Evolutionary conservation across 495 filamentous ascomycete species (phyloP).

Genomic region (Aspergillus sclerotiicarbonarius): DNA sequence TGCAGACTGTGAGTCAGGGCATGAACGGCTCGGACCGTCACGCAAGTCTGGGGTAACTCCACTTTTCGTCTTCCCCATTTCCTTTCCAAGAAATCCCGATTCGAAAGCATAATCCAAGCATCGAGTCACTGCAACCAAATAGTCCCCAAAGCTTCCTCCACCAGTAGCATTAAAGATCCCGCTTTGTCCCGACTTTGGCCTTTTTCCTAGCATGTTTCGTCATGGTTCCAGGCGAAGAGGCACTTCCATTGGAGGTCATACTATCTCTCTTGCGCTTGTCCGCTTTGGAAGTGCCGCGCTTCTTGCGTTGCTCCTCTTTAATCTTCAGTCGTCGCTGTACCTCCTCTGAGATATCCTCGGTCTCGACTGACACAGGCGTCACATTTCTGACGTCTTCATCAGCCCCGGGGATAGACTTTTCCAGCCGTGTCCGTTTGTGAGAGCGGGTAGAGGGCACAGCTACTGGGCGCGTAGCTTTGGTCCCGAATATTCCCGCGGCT

Average conservation of each 20-base stretch:
- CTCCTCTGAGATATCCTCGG: slow-evolving; percentile 47
- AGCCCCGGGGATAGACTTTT: slow-evolving; percentile 12
- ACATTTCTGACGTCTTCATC: slow-evolving; percentile 21
- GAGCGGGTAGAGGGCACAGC: background rate
- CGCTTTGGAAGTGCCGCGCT: slow-evolving; percentile 22
- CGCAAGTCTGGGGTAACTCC: too few relatives aligned
- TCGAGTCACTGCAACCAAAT: background rate
- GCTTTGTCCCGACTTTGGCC: slow-evolving; percentile 7
- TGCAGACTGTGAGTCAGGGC: too few relatives aligned
- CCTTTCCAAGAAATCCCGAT: background rate
- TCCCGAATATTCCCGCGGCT: background rate
- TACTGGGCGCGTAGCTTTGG: background rate
- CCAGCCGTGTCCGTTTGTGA: slow-evolving; percentile 27
- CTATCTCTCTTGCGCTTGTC: slow-evolving; percentile 45
- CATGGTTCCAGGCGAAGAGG: slow-evolving; percentile 16
- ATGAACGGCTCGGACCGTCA: too few relatives aligned
- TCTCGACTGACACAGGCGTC: slow-evolving; percentile 32
- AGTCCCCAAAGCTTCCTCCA: background rate
- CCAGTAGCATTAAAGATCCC: background rate
- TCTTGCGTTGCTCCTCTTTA: slow-evolving; percentile 36
- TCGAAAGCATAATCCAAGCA: background rate
- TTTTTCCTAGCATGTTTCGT: slow-evolving; percentile 26
- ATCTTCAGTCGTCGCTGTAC: slow-evolving; percentile 42
- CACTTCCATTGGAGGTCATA: slow-evolving; percentile 31
- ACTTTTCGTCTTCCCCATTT: too few relatives aligned